A percentile compares a stretch with the other conserved stretches of the same genome.
These are phyloP conservation scores for Ophiostoma fasciatum DNA, from an alignment of 2,329 filamentous ascomycete species.

Conservation along the genomic window DNA sequence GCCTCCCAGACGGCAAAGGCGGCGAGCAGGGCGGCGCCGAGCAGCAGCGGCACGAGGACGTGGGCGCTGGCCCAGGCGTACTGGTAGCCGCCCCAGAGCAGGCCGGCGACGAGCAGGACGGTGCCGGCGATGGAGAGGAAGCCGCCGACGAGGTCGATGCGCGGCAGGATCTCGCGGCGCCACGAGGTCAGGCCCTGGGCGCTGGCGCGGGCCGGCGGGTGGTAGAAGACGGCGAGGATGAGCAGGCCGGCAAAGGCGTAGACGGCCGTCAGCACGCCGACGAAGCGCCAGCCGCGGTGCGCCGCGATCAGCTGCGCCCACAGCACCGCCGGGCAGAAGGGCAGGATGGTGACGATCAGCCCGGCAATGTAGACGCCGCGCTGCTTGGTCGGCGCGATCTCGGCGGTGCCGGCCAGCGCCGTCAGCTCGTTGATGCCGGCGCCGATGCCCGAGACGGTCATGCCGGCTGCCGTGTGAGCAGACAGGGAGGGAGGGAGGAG, in stretches of 20 bases:
- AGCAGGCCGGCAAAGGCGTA: conserved; percentile 38
- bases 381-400: conserved; percentile 50
- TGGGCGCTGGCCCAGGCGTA: conserved; percentile 24
- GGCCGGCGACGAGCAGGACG: conserved; percentile 33
- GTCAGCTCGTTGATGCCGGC: conserved; percentile 56
- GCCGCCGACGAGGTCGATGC: conserved; percentile 36
- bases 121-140: conserved; percentile 33
- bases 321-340: conserved; percentile 46
- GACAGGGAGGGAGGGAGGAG: conserved; percentile 1
- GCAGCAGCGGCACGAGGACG: conserved; percentile 32
- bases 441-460: conserved; percentile 44
- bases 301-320: conserved; percentile 40
- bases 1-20: conserved; percentile 42
- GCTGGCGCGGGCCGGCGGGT: conserved; percentile 32
- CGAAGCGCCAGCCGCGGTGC: conserved; percentile 36
- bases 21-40: conserved; percentile 33
- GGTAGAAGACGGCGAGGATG: conserved; percentile 36
- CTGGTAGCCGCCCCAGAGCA: conserved; percentile 25
- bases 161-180: conserved; percentile 24
- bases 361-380: conserved; percentile 47
- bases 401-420: conserved; percentile 50
- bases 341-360: conserved; percentile 45
- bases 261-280: conserved; percentile 35
- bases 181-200: conserved; percentile 21
- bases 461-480: conserved; percentile 21